These are phyloP conservation scores for Lipomyces yamadae DNA, from an alignment of 805 yeast species.

Conservation along the genomic window DNA sequence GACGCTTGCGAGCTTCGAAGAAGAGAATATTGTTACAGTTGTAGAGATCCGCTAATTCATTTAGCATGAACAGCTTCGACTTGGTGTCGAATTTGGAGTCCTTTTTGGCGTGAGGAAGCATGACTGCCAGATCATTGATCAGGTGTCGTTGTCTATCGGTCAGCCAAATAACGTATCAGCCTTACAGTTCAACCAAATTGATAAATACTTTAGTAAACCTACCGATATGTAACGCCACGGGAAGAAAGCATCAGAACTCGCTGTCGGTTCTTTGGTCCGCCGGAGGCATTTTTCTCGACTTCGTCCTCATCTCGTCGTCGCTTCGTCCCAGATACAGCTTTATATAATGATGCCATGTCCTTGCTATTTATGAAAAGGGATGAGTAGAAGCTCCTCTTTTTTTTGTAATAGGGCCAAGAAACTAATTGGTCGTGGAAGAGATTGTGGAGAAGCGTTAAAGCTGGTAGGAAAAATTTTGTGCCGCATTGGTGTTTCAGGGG, in stretches of 20 bases:
- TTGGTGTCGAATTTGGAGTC: constrained; percentile 96
- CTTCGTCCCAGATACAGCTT: constrained; percentile 62
- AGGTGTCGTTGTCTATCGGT: constrained; percentile 83
- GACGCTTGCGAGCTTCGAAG: constrained; percentile 95
- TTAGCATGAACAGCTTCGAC: constrained; percentile 82
- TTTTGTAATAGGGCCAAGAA: background rate
- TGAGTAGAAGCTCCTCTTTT: background rate
- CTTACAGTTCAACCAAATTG: no score
- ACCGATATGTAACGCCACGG: constrained; percentile 78
- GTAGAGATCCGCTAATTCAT: constrained; percentile 95
- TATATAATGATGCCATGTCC: constrained; percentile 72
- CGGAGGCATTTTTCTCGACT: constrained; percentile 8
- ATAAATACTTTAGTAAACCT: background rate
- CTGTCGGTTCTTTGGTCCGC: constrained; percentile 23
- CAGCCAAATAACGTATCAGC: background rate
- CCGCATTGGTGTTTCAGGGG: background rate
- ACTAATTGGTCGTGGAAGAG: background rate
- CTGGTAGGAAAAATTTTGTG: background rate
- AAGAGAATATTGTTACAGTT: constrained; percentile 94
- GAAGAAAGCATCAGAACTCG: constrained; percentile 82
- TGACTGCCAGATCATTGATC: constrained; percentile 73
- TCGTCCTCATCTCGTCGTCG: constrained; percentile 42
- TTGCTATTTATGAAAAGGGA: background rate
- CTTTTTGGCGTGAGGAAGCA: constrained; percentile 93
- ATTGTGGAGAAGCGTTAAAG: background rate